Evolutionary conservation across 176 grass and related monocot genomes (phyloP), one percentile per base, ranked within the genome.

Genomic region (Miscanthus lutarioriparius): DNA sequence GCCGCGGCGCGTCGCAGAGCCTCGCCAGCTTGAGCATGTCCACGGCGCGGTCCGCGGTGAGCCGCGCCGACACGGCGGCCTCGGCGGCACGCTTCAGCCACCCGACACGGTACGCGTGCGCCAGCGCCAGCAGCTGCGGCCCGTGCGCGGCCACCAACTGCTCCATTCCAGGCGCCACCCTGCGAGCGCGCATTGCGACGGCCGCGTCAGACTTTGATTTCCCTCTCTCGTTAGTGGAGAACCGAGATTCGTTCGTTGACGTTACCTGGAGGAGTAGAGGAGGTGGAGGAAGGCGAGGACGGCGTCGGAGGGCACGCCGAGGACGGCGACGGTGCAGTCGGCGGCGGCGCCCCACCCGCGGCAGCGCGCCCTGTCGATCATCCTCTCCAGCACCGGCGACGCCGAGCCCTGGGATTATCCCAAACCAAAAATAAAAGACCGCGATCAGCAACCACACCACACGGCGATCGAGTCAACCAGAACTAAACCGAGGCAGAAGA

Each of bases 51-150:
- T 72, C 84, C 17, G 89, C 77, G 4, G 83, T 86, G 58, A 96
- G 89, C 40, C 90, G 76, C 72, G 89, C 88, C n/a, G 86, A 63
- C 45, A 90, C 64, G 53, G 82, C 72, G 5, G 72, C 64, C 83
- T 99, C 96, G 13, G 74, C 87, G 15, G 73, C 78, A n/a, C 56
- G 75, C 86, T 99, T 99, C 37, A 99, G 84, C 96, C 96, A 99
- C 22, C 36, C 72, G 2, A 99, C 88, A 28, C 80, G 56, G 87
- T 99, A 92, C 22, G 78, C 96, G 88, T 99, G 96, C 80, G 93
- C 80, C 81, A 96, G 87, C 61, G 88, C 93, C 74, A 99, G 89
- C 41, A 99, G 83, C 86, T 86, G 83, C 86, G 92, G 32, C 12
- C 86, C 89, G 75, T 94, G 84, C 53, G 56, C 72, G 15, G 75